Percentiles rank a stretch among this genome's conserved stretches.
phyloP scores from a whole-genome alignment of 2,329 filamentous ascomycete genomes.

The Fusarium sp. region DNA sequence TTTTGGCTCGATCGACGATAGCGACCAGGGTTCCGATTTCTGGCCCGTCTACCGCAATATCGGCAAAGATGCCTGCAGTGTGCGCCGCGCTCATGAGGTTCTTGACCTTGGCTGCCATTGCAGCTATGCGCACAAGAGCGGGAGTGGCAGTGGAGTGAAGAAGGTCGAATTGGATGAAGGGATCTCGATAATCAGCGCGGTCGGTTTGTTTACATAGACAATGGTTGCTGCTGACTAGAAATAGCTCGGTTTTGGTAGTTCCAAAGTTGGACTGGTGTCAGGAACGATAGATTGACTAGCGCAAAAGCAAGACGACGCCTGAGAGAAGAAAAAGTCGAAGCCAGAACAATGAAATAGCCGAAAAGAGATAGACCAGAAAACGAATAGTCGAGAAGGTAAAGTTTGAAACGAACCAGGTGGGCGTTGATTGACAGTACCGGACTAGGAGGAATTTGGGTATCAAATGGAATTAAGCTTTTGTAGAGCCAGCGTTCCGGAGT shows the following conservation, averaged over 20 bases:
- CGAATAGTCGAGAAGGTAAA: slow-evolving; percentile 21
- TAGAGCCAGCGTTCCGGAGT: slow-evolving; percentile 7
- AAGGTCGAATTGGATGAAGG: slow-evolving; percentile 1
- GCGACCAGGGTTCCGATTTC: slow-evolving; percentile 92
- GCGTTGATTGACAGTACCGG: slow-evolving; percentile 16
- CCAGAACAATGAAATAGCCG: slow-evolving; percentile 1
- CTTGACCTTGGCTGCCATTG: slow-evolving; percentile 66
- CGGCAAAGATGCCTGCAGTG: slow-evolving; percentile 92
- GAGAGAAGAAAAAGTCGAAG: slow-evolving; percentile 19
- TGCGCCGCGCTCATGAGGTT: slow-evolving; percentile 74
- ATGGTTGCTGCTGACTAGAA: slow-evolving; percentile 31
- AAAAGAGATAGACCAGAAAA: slow-evolving; percentile 25
- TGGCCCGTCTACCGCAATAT: slow-evolving; percentile 93
- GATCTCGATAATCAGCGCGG: slow-evolving; percentile 9
- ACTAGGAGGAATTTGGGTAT: slow-evolving; percentile 10
- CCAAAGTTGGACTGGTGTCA: slow-evolving; percentile 24
- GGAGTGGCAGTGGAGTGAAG: slow-evolving; percentile 2
- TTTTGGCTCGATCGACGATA: slow-evolving; percentile 94
- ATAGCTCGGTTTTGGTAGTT: slow-evolving; percentile 33
- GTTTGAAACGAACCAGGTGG: slow-evolving; percentile 26
- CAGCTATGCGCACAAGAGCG: slow-evolving; percentile 32
- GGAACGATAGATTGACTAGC: slow-evolving; percentile 29
- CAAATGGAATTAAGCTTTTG: slow-evolving; percentile 28
- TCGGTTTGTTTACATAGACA: slow-evolving; percentile 44
- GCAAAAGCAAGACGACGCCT: slow-evolving; percentile 12